phyloP scores from a whole-genome alignment of 2,329 filamentous ascomycete species.

The Colletotrichum horii region DNA sequence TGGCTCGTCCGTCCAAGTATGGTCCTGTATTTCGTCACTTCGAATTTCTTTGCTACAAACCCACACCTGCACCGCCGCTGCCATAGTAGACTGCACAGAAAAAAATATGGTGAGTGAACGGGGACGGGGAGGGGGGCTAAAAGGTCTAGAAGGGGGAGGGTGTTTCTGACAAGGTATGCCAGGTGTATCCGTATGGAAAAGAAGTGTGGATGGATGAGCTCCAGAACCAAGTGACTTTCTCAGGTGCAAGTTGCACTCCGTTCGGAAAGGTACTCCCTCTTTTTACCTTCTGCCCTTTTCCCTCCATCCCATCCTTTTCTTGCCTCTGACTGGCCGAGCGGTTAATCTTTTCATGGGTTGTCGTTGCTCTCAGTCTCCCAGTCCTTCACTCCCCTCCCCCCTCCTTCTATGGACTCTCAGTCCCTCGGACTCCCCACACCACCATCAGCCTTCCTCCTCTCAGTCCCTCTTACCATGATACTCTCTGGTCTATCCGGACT shows the following conservation, averaged over 20 bases:
- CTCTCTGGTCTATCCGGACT: conserved; percentile 3
- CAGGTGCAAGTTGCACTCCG: background rate
- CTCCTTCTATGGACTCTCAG: conserved; percentile 8
- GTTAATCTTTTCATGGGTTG: conserved; percentile 5
- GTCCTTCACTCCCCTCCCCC: background rate
- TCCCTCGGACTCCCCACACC: conserved; percentile 21
- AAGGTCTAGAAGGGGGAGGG: conserved; percentile 14
- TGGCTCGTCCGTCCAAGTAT: background rate
- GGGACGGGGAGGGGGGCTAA: background rate
- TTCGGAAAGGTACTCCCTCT: background rate
- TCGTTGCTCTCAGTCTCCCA: background rate
- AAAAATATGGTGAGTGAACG: background rate
- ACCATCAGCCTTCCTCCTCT: conserved; percentile 8
- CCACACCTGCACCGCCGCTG: conserved; percentile 19
- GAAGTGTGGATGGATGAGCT: background rate
- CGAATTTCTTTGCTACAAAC: conserved; percentile 20
- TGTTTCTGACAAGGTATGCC: background rate
- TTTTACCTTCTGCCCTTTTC: background rate
- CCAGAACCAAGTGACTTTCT: background rate
- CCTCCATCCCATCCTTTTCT: conserved; percentile 13
- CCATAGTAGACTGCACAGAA: background rate
- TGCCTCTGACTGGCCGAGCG: background rate
- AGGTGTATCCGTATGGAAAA: conserved; percentile 13
- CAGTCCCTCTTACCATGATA: background rate
- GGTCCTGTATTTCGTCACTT: conserved; percentile 12